Base-by-base conservation (phyloP, 1,284 basidiomycete species). In the Rhodotorula sp. region DNA sequence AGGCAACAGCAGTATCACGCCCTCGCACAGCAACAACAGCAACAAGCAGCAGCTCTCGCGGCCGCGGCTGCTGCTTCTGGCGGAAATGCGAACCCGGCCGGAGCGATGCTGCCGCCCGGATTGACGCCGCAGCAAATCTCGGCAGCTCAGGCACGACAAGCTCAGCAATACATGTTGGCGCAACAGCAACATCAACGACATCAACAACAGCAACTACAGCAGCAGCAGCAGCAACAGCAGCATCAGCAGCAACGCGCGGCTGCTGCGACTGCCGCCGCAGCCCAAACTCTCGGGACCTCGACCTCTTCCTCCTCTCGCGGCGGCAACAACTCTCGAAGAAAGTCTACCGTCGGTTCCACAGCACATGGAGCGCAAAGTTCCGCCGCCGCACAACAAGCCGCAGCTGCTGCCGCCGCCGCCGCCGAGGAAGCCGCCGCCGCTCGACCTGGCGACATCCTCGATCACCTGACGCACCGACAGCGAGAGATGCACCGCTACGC, bases 401-500 rank as follows among this genome's bases (percentile, higher is more conserved):
- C 34, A 34, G 34, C 34, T 1, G 34, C 34, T 1, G n/a, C 59
- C 3, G 21, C 21, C 26, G 26, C 39, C 4, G 29, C 57, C 3
- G n/a, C 69, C 6, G 56, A 20, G 23, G 48, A 4, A n/a, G 46
- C 57, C 7, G 64, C 58, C 47, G 54, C 64, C 23, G n/a, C 26
- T 23, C 39, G 16, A 59, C 52, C 58, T 16, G 54, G 54, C 26
- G 74, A 76, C 54, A 51, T 76, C n/a, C 61, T 76, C 58, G 75
- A 76, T 49, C 49, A 67, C 26, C 39, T 76, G 7, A 67, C 71
- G 15, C 51, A 64, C 10, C 70, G 73, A 1, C 70, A 72, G 34
- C 39, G 72, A 31, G 73, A 73, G 18, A 64, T 63, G 3, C 63
- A 68, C 49, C 73, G 75, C 21, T 67, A 71, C 56, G 58, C 67